Conservation (phyloP, 1,139 yeast species). For the Pichia kudriavzevii region DNA sequence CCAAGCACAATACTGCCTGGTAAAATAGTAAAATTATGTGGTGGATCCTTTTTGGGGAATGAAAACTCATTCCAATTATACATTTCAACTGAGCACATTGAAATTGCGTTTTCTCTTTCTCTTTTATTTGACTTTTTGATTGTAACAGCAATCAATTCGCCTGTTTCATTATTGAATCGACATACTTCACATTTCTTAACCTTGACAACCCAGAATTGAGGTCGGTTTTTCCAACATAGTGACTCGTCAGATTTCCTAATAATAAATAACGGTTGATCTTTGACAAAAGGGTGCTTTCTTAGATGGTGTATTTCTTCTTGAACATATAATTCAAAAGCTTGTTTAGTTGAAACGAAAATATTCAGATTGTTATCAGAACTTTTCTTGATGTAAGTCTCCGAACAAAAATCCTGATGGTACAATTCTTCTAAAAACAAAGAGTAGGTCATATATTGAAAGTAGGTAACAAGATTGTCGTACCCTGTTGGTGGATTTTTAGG, state of each 20-base stretch:
- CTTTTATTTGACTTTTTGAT: conserved; percentile 4
- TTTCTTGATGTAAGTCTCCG: conserved; percentile 40
- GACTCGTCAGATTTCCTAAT: conserved; percentile 27
- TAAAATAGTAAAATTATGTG: conserved; percentile 35
- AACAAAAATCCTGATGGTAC: conserved; percentile 37
- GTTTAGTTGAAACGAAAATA: conserved; percentile 26
- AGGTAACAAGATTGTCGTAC: conserved; percentile 43
- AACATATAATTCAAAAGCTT: conserved; percentile 21
- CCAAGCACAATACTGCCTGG: conserved; percentile 60
- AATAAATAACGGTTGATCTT: conserved; percentile 38
- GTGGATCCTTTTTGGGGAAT: conserved; percentile 34
- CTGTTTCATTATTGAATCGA: conserved; percentile 21
- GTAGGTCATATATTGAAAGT: conserved; percentile 51
- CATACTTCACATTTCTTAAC: conserved; percentile 27
- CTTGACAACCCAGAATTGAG: conserved; percentile 41
- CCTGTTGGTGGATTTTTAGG: conserved; percentile 34
- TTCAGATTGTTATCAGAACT: conserved; percentile 30
- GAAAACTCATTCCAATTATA: conserved; percentile 50
- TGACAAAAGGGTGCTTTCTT: conserved; percentile 40
- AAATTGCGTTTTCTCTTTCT: conserved; percentile 5
- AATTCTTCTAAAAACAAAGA: conserved; percentile 56
- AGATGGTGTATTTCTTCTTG: conserved; percentile 31
- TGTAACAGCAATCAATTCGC: conserved; percentile 4
- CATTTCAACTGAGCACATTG: conserved; percentile 34
- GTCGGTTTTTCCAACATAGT: conserved; percentile 32